Conservation (phyloP, 176 grass and related monocot species). For the Typha latifolia region DNA sequence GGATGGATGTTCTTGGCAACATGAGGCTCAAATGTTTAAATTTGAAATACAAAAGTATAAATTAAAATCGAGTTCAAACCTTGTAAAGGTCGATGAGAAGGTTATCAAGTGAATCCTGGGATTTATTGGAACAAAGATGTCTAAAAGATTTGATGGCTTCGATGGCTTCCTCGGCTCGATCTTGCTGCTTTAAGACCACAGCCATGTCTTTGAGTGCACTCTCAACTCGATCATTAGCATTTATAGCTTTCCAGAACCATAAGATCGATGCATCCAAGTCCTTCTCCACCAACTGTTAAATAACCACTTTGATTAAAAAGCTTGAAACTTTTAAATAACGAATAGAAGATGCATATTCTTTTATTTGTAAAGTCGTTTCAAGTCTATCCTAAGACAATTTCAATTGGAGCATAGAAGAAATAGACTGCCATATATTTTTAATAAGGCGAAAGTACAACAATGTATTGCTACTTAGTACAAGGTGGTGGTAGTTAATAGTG, state of each 20-base stretch:
- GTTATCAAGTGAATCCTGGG: slow-evolving; percentile 72
- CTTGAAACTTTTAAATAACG: no score
- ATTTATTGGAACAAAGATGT: slow-evolving; percentile 60
- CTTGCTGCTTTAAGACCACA: slow-evolving; percentile 80
- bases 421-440: no score
- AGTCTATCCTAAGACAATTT: no score
- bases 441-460: no score
- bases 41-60: no score
- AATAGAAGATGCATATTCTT: neutral
- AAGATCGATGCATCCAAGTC: slow-evolving; percentile 59
- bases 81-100: slow-evolving; percentile 67
- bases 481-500: no score
- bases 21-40: neutral
- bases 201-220: slow-evolving; percentile 94
- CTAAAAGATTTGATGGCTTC: slow-evolving; percentile 63
- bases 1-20: neutral
- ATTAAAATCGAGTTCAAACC: neutral
- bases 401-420: no score
- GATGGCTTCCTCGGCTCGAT: slow-evolving; percentile 49
- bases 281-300: slow-evolving; percentile 59
- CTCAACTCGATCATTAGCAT: slow-evolving; percentile 47
- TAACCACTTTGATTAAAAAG: no score
- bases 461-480: no score
- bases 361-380: no score
- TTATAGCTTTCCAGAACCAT: slow-evolving; percentile 88